Evolutionary conservation across 306 rosid genomes (phyloP).

Genomic region (Prunus campanulata): DNA sequence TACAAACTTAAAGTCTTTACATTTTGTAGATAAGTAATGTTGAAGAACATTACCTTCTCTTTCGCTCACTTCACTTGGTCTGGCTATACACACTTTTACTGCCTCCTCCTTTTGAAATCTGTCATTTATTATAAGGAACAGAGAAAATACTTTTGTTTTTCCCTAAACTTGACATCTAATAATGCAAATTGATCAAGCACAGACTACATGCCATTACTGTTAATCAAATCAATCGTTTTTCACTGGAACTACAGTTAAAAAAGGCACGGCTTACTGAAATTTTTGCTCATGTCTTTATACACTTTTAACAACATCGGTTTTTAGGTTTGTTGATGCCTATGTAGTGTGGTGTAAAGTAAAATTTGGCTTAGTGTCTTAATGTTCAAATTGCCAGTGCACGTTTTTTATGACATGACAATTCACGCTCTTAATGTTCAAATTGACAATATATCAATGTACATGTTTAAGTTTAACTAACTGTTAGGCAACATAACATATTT

Average conservation of each 20-base stretch:
- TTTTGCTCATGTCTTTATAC: no score
- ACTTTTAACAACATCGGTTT: no score
- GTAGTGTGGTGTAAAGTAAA: no score
- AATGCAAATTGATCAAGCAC: conserved; percentile 5
- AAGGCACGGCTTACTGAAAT: neutral
- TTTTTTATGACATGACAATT: no score
- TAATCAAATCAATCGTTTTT: neutral
- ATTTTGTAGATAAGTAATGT: neutral
- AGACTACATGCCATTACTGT: neutral
- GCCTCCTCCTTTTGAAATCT: conserved; percentile 92
- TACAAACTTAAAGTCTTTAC: neutral
- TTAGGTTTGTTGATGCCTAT: no score
- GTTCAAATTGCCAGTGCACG: no score
- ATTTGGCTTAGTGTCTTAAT: no score
- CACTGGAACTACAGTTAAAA: neutral
- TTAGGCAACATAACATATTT: no score
- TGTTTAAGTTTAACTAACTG: no score
- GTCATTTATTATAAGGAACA: conserved; percentile 19
- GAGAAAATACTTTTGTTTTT: neutral
- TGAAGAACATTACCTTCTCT: conserved; percentile 69
- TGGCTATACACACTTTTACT: conserved; percentile 65
- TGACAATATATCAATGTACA: no score
- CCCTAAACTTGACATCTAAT: conserved; percentile 11
- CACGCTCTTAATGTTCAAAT: no score
- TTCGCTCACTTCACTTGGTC: conserved; percentile 68